Evolutionary conservation across 768 basidiomycete species (phyloP), one percentile per base, ranked within the genome.

Genomic region (Epithele typhae): DNA sequence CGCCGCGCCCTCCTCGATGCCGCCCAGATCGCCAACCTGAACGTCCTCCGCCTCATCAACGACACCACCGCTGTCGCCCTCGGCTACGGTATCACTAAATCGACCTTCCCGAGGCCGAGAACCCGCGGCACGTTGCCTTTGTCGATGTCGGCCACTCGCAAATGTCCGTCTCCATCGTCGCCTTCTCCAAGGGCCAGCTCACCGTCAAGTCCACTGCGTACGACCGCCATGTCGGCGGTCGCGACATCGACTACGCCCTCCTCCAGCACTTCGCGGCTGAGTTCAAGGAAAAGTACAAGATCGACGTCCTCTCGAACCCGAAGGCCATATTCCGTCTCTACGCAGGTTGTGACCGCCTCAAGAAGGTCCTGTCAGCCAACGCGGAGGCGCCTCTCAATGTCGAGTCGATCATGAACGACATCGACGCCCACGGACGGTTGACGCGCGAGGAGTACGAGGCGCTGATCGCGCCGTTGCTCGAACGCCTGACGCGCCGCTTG

Each of bases 1-100:
- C 81, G 95, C 45, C 81, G 94, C 25, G 92, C 94, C 0, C 62
- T 95, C 52, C 77, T 92, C 47, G 92, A 94, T 58, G 92, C 96
- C 24, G 92, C 92, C 35, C 61, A 79, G 49, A 91, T 99, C 59
- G 92, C 90, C 45, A 84, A 87, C 48, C 79, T 98, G 51, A 96
- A 92, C 67, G 71, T 81, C 53, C 88, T 98, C 51, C 90, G 95
- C 42, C 78, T 99, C 67, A 92, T 98, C 75, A 97, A 97, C 73
- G 96, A 98, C 66, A 84, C 87, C 46, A 98, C 95, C 52, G 96
- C 95, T 43, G 79, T 86, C 47, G 96, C 96, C 33, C 86, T 99
- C 64, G 92, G 91, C 43, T 99, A 95, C 71, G 96, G 96, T 56
- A 98, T 98, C 76, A 99, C 95, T 55, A 99, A 99, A 70, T 82